These are phyloP conservation scores for Aspergillus aculeatus DNA, from an alignment of 2,329 filamentous ascomycete genomes.

Conservation along the genomic window DNA sequence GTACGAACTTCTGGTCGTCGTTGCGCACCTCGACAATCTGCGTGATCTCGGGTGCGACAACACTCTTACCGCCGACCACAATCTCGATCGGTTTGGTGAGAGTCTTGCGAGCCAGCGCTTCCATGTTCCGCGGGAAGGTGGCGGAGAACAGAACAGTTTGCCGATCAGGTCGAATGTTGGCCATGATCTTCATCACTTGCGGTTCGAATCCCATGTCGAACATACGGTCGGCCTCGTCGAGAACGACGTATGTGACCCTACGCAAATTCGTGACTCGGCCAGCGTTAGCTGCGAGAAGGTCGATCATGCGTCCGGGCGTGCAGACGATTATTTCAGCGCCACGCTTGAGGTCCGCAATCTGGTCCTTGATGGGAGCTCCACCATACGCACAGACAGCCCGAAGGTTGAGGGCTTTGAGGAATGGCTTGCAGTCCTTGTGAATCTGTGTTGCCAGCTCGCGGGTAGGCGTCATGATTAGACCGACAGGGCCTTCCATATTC, in stretches of 20 bases:
- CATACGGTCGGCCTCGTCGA: slow-evolving; percentile 98
- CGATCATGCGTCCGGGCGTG: slow-evolving; percentile 92
- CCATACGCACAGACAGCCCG: slow-evolving; percentile 91
- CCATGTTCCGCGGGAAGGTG: slow-evolving; percentile 92
- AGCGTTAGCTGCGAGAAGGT: slow-evolving; percentile 87
- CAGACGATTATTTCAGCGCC: slow-evolving; percentile 94
- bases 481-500: slow-evolving; percentile 81
- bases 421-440: slow-evolving; percentile 90
- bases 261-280: slow-evolving; percentile 90
- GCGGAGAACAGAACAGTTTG: slow-evolving; percentile 96
- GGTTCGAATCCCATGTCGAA: slow-evolving; percentile 99
- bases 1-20: slow-evolving; percentile 78
- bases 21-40: slow-evolving; percentile 87
- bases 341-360: slow-evolving; percentile 93
- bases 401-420: slow-evolving; percentile 80
- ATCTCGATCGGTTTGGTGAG: slow-evolving; percentile 85
- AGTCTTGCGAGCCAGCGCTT: slow-evolving; percentile 84
- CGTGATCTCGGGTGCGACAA: slow-evolving; percentile 70
- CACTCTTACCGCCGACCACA: slow-evolving; percentile 79
- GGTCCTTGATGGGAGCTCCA: slow-evolving; percentile 92
- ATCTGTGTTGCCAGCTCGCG: slow-evolving; percentile 93
- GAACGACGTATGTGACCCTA: slow-evolving; percentile 87
- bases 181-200: slow-evolving; percentile 94
- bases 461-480: slow-evolving; percentile 88
- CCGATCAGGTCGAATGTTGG: slow-evolving; percentile 84